Conservation (phyloP, 2,329 filamentous ascomycete genomes). For the Thelonectria discophora region DNA sequence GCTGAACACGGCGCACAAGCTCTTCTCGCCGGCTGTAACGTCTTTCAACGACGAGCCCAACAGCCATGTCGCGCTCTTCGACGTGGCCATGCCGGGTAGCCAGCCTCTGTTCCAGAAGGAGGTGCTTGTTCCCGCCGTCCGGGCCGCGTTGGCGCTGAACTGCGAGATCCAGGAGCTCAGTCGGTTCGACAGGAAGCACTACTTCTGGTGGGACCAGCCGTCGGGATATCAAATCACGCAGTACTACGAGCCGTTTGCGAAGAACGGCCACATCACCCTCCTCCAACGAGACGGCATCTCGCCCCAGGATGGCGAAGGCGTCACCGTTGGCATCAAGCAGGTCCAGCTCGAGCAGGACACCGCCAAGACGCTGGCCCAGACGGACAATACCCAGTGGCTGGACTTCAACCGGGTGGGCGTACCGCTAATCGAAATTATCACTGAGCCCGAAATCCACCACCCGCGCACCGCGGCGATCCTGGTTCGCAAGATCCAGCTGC, state of each 20-base stretch:
- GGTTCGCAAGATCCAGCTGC: slow-evolving; percentile 85
- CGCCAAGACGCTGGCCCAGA: slow-evolving; percentile 87
- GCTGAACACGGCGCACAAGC: slow-evolving; percentile 85
- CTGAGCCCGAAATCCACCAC: slow-evolving; percentile 85
- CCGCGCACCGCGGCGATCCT: slow-evolving; percentile 87
- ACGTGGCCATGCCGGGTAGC: slow-evolving; percentile 86
- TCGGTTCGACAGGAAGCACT: slow-evolving; percentile 95
- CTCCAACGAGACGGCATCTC: slow-evolving; percentile 81
- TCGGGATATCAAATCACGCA: slow-evolving; percentile 98
- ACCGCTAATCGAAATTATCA: slow-evolving; percentile 95
- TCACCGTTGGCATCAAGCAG: slow-evolving; percentile 86
- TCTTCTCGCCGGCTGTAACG: slow-evolving; percentile 81
- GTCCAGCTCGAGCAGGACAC: slow-evolving; percentile 98
- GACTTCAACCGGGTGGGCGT: slow-evolving; percentile 95
- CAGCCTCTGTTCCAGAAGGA: slow-evolving; percentile 87
- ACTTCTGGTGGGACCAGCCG: slow-evolving; percentile 99
- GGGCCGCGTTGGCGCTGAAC: slow-evolving; percentile 84
- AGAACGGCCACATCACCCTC: slow-evolving; percentile 76
- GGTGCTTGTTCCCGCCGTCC: slow-evolving; percentile 86
- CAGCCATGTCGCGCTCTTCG: slow-evolving; percentile 87
- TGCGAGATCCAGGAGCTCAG: slow-evolving; percentile 81
- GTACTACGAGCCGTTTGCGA: slow-evolving; percentile 80
- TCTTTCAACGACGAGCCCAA: slow-evolving; percentile 78
- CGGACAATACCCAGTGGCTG: slow-evolving; percentile 77
- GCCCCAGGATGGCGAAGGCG: slow-evolving; percentile 72